Conservation (phyloP, 1,284 basidiomycete species). For the Irpex sp. region DNA sequence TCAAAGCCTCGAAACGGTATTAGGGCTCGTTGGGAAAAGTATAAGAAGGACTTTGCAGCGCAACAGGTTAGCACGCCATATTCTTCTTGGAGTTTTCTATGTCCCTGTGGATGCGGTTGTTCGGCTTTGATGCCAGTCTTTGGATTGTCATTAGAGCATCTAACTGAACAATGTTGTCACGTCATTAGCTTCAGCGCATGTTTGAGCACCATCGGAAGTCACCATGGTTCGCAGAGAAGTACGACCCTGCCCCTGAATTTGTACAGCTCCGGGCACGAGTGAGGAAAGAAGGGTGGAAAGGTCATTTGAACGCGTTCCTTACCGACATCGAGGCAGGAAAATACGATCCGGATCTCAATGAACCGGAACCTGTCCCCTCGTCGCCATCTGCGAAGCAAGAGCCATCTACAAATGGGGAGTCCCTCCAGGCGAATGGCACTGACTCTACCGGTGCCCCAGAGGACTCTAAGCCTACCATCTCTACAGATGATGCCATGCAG, state of each 20-base stretch:
- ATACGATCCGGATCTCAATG: constrained; percentile 71
- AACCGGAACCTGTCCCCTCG: constrained; percentile 45
- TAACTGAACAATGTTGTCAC: constrained; percentile 25
- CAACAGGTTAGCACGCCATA: constrained; percentile 63
- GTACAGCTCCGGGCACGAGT: constrained; percentile 69
- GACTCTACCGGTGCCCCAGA: constrained; percentile 28
- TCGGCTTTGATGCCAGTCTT: not conserved
- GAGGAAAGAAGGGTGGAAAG: constrained; percentile 64
- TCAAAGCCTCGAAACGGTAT: constrained; percentile 78
- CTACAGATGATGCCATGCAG: constrained; percentile 37
- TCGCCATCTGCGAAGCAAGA: constrained; percentile 45
- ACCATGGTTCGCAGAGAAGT: constrained; percentile 94
- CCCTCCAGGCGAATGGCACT: constrained; percentile 26
- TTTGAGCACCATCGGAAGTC: constrained; percentile 90
- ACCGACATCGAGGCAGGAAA: constrained; percentile 79
- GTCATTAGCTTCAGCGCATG: constrained; percentile 80
- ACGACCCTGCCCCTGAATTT: constrained; percentile 72
- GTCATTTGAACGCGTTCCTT: constrained; percentile 68
- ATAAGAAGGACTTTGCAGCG: constrained; percentile 84
- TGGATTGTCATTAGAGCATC: constrained; percentile 8
- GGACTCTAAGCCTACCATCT: constrained; percentile 32
- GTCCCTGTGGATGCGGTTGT: not conserved
- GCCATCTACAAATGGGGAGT: constrained; percentile 26
- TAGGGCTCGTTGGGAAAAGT: constrained; percentile 82
- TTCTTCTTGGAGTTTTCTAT: not conserved